These are phyloP conservation scores for Paramyrothecium sp. DNA, from an alignment of 2,329 filamentous ascomycete genomes.

Conservation along the genomic window DNA sequence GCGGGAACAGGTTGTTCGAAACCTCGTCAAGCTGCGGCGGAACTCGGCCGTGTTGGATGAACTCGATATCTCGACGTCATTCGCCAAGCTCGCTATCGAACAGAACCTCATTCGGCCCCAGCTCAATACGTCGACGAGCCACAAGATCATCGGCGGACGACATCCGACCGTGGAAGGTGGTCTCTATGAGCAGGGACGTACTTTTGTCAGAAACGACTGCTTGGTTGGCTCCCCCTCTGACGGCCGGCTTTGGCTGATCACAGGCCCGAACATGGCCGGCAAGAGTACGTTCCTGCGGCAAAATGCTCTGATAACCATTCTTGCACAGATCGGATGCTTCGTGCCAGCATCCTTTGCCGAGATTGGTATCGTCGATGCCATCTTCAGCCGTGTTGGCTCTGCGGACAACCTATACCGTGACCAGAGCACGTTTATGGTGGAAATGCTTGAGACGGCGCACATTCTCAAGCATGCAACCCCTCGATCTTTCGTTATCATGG, in stretches of 20 bases:
- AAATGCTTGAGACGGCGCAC: constrained; percentile 94
- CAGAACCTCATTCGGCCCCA: constrained; percentile 71
- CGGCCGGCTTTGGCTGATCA: constrained; percentile 65
- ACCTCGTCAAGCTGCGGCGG: constrained; percentile 80
- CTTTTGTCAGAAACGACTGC: constrained; percentile 85
- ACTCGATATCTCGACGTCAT: constrained; percentile 85
- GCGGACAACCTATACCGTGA: constrained; percentile 93
- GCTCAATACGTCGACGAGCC: constrained; percentile 62
- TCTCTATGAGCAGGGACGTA: constrained; percentile 73
- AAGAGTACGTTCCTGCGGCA: constrained; percentile 96
- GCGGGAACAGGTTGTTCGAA: constrained; percentile 73
- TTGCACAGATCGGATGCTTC: constrained; percentile 90
- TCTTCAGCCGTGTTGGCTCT: constrained; percentile 90
- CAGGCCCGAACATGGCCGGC: constrained; percentile 96
- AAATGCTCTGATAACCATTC: constrained; percentile 89
- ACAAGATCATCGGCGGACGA: constrained; percentile 80
- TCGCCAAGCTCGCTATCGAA: constrained; percentile 75
- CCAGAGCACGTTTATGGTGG: constrained; percentile 98
- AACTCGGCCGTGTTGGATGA: constrained; percentile 93
- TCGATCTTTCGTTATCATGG: constrained; percentile 93
- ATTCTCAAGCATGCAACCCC: constrained; percentile 84
- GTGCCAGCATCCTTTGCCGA: constrained; percentile 86
- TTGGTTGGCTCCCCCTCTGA: constrained; percentile 67
- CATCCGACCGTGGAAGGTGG: constrained; percentile 92
- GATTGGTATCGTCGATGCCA: constrained; percentile 89